Evolutionary conservation across 2,329 filamentous ascomycete species (phyloP).

Genomic region (Phyllosticta citribraziliensis): DNA sequence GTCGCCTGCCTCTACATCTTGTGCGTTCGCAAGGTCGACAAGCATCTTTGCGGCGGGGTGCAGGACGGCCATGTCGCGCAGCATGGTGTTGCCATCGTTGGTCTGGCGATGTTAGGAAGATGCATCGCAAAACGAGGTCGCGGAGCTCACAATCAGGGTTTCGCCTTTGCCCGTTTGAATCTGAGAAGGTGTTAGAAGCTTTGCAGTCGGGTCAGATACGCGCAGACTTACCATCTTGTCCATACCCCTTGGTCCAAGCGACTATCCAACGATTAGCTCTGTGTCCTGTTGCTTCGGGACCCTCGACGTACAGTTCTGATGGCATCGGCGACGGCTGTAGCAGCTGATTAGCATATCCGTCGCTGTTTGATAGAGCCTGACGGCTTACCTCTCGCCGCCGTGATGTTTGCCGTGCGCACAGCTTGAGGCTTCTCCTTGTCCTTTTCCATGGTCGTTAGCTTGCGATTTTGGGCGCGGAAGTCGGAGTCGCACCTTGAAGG

Average conservation of each 20-base stretch:
- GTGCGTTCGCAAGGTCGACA: slow-evolving; percentile 90
- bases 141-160: slow-evolving; percentile 65
- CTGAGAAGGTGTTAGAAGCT: slow-evolving; percentile 28
- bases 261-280: slow-evolving; percentile 34
- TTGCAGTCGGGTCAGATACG: not conserved
- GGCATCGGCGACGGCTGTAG: slow-evolving; percentile 83
- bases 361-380: slow-evolving; percentile 13
- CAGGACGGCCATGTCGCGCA: slow-evolving; percentile 98
- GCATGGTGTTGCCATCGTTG: slow-evolving; percentile 98
- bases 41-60: slow-evolving; percentile 99
- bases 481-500: slow-evolving; percentile 49
- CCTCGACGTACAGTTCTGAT: slow-evolving; percentile 62
- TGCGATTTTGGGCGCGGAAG: slow-evolving; percentile 17
- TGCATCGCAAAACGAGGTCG: slow-evolving; percentile 8
- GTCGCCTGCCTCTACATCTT: slow-evolving; percentile 97
- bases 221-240: slow-evolving; percentile 71
- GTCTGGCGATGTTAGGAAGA: slow-evolving; percentile 42
- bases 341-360: slow-evolving; percentile 17
- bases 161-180: slow-evolving; percentile 94
- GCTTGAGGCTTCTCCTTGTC: slow-evolving; percentile 98
- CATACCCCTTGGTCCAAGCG: slow-evolving; percentile 92
- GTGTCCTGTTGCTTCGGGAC: not conserved
- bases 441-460: slow-evolving; percentile 37
- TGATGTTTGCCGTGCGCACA: slow-evolving; percentile 91
- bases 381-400: slow-evolving; percentile 77